A percentile compares a stretch with the other conserved stretches of the same genome.
phyloP scores from a whole-genome alignment of 768 basidiomycete species.

The Rickenella mellea region DNA sequence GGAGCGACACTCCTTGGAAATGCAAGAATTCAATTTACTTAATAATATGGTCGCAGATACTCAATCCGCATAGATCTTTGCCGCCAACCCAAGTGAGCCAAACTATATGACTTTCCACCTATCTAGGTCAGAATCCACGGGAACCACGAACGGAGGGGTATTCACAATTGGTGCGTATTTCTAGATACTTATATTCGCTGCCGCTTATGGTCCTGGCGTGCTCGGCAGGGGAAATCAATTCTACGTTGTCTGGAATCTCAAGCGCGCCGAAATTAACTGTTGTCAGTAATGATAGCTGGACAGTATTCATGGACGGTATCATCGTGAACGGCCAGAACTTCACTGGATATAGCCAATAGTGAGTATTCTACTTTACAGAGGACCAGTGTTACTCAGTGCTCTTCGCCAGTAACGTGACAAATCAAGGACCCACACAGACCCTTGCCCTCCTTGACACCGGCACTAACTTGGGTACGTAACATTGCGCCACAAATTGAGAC shows the following conservation, averaged over 20 bases:
- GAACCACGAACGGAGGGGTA: constrained; percentile 9
- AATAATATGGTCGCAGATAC: neutral
- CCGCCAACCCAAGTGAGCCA: neutral
- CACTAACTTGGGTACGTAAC: constrained; percentile 5
- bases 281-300: constrained; percentile 3
- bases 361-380: neutral
- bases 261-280: neutral
- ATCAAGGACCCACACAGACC: constrained; percentile 8
- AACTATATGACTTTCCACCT: constrained; percentile 10
- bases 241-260: neutral
- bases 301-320: constrained; percentile 8
- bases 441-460: constrained; percentile 10
- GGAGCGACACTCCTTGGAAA: neutral
- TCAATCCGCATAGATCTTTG: neutral
- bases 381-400: neutral
- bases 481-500: too few species aligned
- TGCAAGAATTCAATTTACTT: neutral
- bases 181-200: too few species aligned
- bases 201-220: too few species aligned
- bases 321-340: constrained; percentile 9
- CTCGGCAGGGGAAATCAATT: neutral
- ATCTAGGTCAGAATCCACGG: constrained; percentile 5
- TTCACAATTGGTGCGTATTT: constrained; percentile 11
- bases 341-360: neutral
- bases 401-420: constrained; percentile 1